Conservation (phyloP, 768 basidiomycete genomes). For the Trametes elegans region DNA sequence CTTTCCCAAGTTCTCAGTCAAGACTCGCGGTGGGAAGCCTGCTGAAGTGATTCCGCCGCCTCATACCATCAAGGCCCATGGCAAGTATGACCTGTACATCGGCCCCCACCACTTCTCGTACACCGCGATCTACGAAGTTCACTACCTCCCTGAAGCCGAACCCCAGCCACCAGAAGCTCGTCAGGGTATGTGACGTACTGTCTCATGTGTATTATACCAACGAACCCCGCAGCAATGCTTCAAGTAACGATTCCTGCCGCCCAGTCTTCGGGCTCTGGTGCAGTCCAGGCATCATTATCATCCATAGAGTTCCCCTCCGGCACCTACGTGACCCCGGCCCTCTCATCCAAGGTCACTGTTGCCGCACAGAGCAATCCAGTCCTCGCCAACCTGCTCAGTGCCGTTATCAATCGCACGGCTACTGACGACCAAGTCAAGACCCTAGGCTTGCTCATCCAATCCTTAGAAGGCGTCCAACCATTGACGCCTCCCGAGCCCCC, state of each 20-base stretch:
- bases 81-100: constrained; percentile 67
- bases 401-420: constrained; percentile 61
- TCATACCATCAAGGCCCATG: constrained; percentile 62
- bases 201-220: constrained; percentile 19
- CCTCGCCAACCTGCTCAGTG: constrained; percentile 62
- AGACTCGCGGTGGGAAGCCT: constrained; percentile 57
- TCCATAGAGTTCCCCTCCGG: constrained; percentile 38
- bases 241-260: no score
- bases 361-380: constrained; percentile 67
- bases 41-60: constrained; percentile 55
- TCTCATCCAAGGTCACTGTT: constrained; percentile 62
- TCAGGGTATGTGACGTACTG: constrained; percentile 4
- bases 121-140: constrained; percentile 70
- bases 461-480: constrained; percentile 42
- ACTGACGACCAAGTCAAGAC: constrained; percentile 63
- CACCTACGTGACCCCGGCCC: constrained; percentile 50
- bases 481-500: background rate
- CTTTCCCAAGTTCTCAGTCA: constrained; percentile 73
- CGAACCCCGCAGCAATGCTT: no score
- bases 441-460: constrained; percentile 71
- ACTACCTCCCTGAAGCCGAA: constrained; percentile 44
- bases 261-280: constrained; percentile 31
- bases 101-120: constrained; percentile 73
- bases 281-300: constrained; percentile 38
- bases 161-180: constrained; percentile 17